Conservation (phyloP, 2,329 filamentous ascomycete species). For the Colletotrichum navitas region DNA sequence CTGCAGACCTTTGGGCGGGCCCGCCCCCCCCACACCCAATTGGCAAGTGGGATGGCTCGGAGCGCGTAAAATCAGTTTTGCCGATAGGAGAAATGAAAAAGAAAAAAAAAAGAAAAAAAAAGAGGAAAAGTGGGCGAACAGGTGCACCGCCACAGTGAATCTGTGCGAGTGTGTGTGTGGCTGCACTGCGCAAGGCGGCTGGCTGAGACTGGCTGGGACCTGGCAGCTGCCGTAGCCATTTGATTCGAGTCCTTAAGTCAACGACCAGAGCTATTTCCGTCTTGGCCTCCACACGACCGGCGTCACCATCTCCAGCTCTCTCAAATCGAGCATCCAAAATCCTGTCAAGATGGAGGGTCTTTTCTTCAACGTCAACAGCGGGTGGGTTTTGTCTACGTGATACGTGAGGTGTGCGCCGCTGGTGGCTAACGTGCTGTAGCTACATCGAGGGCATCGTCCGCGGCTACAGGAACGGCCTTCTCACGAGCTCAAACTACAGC, state of each 20-base stretch:
- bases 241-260: constrained; percentile 29
- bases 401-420: neutral
- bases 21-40: constrained; percentile 30
- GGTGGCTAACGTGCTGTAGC: constrained; percentile 61
- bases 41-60: constrained; percentile 41
- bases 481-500: constrained; percentile 90
- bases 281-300: constrained; percentile 39
- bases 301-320: constrained; percentile 29
- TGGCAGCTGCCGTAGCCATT: constrained; percentile 33
- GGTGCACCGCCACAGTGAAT: neutral
- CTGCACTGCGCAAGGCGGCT: constrained; percentile 29
- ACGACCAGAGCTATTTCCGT: constrained; percentile 37
- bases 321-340: constrained; percentile 24
- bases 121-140: neutral
- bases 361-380: constrained; percentile 94
- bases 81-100: neutral
- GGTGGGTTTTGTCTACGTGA: constrained; percentile 64
- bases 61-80: constrained; percentile 39
- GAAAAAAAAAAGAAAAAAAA: neutral
- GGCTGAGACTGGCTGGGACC: constrained; percentile 30
- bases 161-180: constrained; percentile 16
- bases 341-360: constrained; percentile 82
- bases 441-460: constrained; percentile 98
- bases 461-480: constrained; percentile 93
- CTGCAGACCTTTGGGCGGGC: constrained; percentile 39